Evolutionary conservation across 768 basidiomycete genomes (phyloP).

Genomic region (Holtermannia corniformis): DNA sequence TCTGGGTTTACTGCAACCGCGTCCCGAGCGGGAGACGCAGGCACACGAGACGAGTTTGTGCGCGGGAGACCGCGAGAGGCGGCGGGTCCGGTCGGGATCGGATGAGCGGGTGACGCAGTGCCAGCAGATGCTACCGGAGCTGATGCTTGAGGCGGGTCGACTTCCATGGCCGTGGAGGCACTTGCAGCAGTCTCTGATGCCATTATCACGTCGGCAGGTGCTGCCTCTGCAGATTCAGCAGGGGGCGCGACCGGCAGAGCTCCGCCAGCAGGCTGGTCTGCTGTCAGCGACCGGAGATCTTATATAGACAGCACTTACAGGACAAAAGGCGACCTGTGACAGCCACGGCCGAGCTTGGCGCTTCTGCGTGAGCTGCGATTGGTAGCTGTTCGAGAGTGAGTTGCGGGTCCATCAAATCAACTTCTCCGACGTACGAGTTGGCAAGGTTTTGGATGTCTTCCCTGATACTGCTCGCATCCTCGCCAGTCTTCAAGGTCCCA

Average conservation of each 20-base stretch:
- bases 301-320: background rate
- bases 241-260: too few relatives aligned
- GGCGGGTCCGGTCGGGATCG: background rate
- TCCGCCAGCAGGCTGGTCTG: background rate
- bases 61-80: background rate
- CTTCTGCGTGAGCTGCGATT: background rate
- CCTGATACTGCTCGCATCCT: conserved; percentile 7
- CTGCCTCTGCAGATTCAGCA: background rate
- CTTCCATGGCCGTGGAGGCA: background rate
- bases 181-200: too few relatives aligned
- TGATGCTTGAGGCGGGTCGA: too few relatives aligned
- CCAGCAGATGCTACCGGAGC: too few relatives aligned
- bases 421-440: conserved; percentile 12
- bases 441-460: conserved; percentile 20
- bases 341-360: background rate
- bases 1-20: too few relatives aligned
- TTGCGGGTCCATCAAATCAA: conserved; percentile 18
- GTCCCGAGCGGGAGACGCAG: background rate
- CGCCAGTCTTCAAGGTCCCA: background rate
- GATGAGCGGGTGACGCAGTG: background rate
- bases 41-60: background rate
- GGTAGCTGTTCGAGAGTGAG: background rate
- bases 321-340: background rate
- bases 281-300: background rate
- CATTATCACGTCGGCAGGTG: too few relatives aligned